phyloP scores from a whole-genome alignment of 2,329 filamentous ascomycete genomes.

The Cytospora paraplurivora region DNA sequence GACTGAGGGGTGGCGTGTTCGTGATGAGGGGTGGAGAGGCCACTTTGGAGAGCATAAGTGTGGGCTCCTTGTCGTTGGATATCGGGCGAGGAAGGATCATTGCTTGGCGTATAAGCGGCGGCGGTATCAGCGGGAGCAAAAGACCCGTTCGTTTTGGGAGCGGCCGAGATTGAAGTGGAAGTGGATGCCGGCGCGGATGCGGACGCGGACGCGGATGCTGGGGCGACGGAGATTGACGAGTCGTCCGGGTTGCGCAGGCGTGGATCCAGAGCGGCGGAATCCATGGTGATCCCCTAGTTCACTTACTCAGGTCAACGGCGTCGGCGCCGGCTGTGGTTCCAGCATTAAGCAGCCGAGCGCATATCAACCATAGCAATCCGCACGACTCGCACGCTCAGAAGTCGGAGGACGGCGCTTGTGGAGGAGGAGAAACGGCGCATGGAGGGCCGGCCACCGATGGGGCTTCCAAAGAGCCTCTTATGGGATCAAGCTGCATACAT shows the following conservation, averaged over 20 bases:
- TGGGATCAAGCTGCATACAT: not conserved
- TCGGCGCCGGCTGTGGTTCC: not conserved
- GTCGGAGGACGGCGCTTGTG: conserved; percentile 27
- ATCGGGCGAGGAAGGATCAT: conserved; percentile 23
- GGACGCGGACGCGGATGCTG: conserved; percentile 8
- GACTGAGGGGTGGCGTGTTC: conserved; percentile 25
- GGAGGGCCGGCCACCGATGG: conserved; percentile 23
- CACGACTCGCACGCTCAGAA: conserved; percentile 3
- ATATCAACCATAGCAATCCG: not conserved
- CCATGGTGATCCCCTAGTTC: conserved; percentile 18
- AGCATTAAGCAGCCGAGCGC: not conserved
- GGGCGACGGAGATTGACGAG: conserved; percentile 20
- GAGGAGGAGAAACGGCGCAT: conserved; percentile 16
- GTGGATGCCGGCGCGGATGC: conserved; percentile 9
- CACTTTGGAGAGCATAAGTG: not conserved
- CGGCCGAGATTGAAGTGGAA: conserved; percentile 7
- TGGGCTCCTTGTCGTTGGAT: conserved; percentile 12
- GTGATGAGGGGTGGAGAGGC: conserved; percentile 1
- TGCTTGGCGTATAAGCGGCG: conserved; percentile 11
- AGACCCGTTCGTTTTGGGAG: conserved; percentile 6
- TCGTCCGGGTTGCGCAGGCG: conserved; percentile 27
- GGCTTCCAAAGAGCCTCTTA: not conserved
- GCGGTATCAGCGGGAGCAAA: conserved; percentile 9
- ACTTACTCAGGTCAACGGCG: conserved; percentile 3
- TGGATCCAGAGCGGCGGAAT: conserved; percentile 28